A percentile compares a stretch with the other conserved stretches of the same genome.
These are phyloP conservation scores for Pseudogymnoascus sp. DNA, from an alignment of 2,329 filamentous ascomycete species.

Conservation along the genomic window DNA sequence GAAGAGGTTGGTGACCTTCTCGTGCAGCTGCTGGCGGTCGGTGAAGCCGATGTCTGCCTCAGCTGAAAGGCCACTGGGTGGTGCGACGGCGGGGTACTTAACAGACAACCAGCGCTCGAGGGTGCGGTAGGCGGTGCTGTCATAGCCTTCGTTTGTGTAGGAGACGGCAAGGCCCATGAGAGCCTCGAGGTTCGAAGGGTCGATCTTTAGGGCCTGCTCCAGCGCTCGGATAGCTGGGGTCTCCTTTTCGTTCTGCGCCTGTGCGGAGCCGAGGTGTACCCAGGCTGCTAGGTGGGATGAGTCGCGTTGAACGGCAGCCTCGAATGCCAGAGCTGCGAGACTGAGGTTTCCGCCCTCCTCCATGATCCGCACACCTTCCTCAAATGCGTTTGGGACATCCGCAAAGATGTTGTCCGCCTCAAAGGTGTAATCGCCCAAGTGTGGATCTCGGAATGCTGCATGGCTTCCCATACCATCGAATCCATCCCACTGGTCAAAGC, in stretches of 20 bases:
- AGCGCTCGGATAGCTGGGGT: conserved; percentile 88
- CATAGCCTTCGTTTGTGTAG: conserved; percentile 98
- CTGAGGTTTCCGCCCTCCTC: conserved; percentile 89
- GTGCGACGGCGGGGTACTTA: conserved; percentile 79
- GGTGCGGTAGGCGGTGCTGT: conserved; percentile 91
- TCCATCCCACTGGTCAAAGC: conserved; percentile 70
- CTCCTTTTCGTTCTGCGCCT: conserved; percentile 98
- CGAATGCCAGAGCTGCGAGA: conserved; percentile 86
- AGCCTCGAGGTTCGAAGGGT: conserved; percentile 77
- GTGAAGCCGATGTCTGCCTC: conserved; percentile 80
- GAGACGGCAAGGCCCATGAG: conserved; percentile 94
- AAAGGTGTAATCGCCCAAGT: conserved; percentile 85
- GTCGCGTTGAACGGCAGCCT: conserved; percentile 88
- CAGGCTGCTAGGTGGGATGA: conserved; percentile 83
- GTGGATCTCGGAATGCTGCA: conserved; percentile 59
- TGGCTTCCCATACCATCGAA: conserved; percentile 65
- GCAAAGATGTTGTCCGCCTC: conserved; percentile 90
- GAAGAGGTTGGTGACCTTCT: conserved; percentile 82
- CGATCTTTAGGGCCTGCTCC: conserved; percentile 81
- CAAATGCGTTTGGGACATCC: conserved; percentile 73
- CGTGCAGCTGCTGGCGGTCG: conserved; percentile 73
- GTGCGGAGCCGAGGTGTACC: conserved; percentile 82
- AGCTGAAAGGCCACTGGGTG: conserved; percentile 63
- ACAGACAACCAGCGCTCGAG: conserved; percentile 94
- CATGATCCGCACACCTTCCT: conserved; percentile 89